Evolutionary conservation across 2,329 filamentous ascomycete genomes (phyloP), one percentile per base, ranked within the genome.

Genomic region (Parastagonospora nodorum): DNA sequence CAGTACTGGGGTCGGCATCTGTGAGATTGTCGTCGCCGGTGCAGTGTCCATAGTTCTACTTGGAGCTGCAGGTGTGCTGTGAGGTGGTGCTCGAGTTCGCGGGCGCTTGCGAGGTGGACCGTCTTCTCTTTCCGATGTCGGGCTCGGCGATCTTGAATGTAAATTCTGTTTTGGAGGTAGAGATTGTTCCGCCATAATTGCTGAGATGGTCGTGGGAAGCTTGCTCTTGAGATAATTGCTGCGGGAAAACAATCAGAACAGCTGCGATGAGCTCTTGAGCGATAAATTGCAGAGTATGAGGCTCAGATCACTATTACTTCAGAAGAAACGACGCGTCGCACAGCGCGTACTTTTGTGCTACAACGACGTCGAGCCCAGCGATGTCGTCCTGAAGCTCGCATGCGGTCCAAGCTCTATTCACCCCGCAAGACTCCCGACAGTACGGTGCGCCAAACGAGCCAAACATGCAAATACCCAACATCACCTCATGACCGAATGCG

Each of bases 41-140:
- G 19, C 9, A 11, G 37, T 30, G 27, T 32, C 28, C n/a, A 46
- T 9, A 6, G 42, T 43, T 2, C 36, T 29, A n/a, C n/a, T 35
- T 28, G 59, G 43, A 43, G 60, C 42, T 27, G 52, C 47, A 41
- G 61, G 55, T 2, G 19, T 24, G 19, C 19, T 24, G 3, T 24
- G 19, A 24, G 59, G 57, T 64, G 45, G 75, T 70, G 58, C 69
- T 74, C 64, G 62, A 15, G 65, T 69, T 50, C 67, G 56, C 14
- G 66, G 68, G 24, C 68, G 60, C 41, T 71, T 71, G 30, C 62
- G 65, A 1, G 67, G 64, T 6, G 66, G 66, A 9, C 47, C 42
- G 19, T 51, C 40, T 31, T 57, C 53, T 28, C 51, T 30, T 24
- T 59, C 61, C 29, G 47, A 38, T 2, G 42, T 24, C 6, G 48